phyloP scores from a whole-genome alignment of 2,329 filamentous ascomycete species.

The Chlorencoelia australis region DNA sequence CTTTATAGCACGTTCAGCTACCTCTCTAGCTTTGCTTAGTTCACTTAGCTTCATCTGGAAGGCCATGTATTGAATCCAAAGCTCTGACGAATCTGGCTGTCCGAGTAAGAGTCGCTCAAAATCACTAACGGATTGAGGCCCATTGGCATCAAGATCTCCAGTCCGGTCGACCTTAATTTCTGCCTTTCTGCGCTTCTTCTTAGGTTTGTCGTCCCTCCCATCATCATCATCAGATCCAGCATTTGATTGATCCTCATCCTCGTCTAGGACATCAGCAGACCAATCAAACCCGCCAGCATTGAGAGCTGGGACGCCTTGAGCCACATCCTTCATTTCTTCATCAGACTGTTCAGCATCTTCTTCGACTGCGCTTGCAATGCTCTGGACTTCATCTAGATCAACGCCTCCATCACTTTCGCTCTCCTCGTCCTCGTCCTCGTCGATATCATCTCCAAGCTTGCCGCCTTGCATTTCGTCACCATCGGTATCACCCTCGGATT shows the following conservation, averaged over 20 bases:
- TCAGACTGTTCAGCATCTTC: slow-evolving; percentile 18
- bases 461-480: slow-evolving; percentile 38
- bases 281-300: slow-evolving; percentile 78
- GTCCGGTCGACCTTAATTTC: slow-evolving; percentile 81
- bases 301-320: slow-evolving; percentile 40
- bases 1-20: slow-evolving; percentile 81
- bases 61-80: slow-evolving; percentile 99
- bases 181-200: slow-evolving; percentile 65
- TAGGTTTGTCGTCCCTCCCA: slow-evolving; percentile 40
- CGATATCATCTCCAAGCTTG: slow-evolving; percentile 30
- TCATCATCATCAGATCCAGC: slow-evolving; percentile 37
- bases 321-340: slow-evolving; percentile 26
- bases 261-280: slow-evolving; percentile 60
- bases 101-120: slow-evolving; percentile 89
- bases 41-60: slow-evolving; percentile 92
- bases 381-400: slow-evolving; percentile 29
- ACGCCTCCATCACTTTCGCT: slow-evolving; percentile 30
- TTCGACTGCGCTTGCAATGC: slow-evolving; percentile 31
- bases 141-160: slow-evolving; percentile 79
- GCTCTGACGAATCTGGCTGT: slow-evolving; percentile 81
- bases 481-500: slow-evolving; percentile 36
- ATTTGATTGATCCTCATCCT: slow-evolving; percentile 30
- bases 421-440: slow-evolving; percentile 37
- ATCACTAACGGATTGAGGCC: slow-evolving; percentile 81
- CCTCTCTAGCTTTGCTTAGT: slow-evolving; percentile 74